Conservation (phyloP, 2,329 filamentous ascomycete genomes). For the Nemania serpens region DNA sequence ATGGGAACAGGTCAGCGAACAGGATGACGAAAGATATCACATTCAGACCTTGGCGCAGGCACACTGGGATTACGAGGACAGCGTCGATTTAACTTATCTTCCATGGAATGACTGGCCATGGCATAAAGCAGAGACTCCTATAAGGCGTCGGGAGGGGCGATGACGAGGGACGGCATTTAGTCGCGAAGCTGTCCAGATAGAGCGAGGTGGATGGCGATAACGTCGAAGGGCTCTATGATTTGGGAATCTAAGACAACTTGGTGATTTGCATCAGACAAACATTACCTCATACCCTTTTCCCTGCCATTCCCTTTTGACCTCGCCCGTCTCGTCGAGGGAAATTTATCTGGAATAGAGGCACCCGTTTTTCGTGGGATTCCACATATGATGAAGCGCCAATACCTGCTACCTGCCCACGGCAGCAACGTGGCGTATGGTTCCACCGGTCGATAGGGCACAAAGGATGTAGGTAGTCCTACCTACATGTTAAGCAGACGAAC, state of each 20-base stretch:
- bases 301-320: not conserved
- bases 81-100: too few species aligned
- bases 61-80: too few species aligned
- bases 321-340: not conserved
- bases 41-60: not conserved
- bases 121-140: not conserved
- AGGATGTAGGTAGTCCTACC: too few species aligned
- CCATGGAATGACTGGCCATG: too few species aligned
- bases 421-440: not conserved
- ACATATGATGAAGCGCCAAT: conserved; percentile 13
- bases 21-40: not conserved
- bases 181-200: not conserved
- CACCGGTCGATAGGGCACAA: not conserved
- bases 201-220: not conserved
- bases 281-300: not conserved
- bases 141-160: conserved; percentile 1
- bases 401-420: too few species aligned
- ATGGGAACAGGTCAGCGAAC: not conserved
- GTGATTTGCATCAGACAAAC: not conserved
- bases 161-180: not conserved
- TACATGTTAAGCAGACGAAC: not conserved
- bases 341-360: not conserved
- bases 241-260: conserved; percentile 1
- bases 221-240: not conserved
- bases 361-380: not conserved